Conservation (phyloP, 75 land plant species). For the Chamaecyparis obtusa region DNA sequence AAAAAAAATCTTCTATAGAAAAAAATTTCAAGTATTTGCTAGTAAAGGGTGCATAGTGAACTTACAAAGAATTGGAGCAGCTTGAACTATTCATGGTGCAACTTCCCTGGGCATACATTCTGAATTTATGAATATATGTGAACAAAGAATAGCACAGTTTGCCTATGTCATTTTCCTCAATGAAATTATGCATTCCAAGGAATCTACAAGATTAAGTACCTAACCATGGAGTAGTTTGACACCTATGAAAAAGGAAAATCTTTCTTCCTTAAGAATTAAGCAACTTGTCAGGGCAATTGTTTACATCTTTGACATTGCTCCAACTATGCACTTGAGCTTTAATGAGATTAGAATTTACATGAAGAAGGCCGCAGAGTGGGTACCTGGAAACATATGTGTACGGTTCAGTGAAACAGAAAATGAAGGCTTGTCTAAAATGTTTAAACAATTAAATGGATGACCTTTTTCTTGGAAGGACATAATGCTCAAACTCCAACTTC, state of each 20-base stretch:
- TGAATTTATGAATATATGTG: background rate
- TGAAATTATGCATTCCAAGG: background rate
- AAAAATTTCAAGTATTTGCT: too few species aligned
- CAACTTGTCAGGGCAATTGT: background rate
- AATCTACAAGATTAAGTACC: background rate
- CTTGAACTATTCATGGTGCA: too few species aligned
- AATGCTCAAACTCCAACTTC: constrained; percentile 49
- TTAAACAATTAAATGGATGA: background rate
- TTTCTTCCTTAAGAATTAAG: background rate
- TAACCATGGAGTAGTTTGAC: background rate
- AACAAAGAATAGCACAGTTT: background rate
- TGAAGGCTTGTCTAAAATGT: background rate
- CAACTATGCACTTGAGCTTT: constrained; percentile 12
- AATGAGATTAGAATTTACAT: background rate
- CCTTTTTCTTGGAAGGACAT: constrained; percentile 65
- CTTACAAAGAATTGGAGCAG: too few species aligned
- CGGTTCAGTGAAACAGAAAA: constrained; percentile 2
- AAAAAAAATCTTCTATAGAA: too few species aligned
- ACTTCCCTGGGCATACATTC: background rate
- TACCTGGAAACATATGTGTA: constrained; percentile 3
- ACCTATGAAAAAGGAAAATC: background rate
- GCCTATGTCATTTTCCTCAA: background rate
- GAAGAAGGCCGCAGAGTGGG: constrained; percentile 9
- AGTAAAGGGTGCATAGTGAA: too few species aligned
- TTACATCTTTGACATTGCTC: constrained; percentile 7